A percentile compares a stretch with the other conserved stretches of the same genome.
These are phyloP conservation scores for Aphanomyces euteiches DNA, from an alignment of 352 stramenopile species.

Conservation along the genomic window DNA sequence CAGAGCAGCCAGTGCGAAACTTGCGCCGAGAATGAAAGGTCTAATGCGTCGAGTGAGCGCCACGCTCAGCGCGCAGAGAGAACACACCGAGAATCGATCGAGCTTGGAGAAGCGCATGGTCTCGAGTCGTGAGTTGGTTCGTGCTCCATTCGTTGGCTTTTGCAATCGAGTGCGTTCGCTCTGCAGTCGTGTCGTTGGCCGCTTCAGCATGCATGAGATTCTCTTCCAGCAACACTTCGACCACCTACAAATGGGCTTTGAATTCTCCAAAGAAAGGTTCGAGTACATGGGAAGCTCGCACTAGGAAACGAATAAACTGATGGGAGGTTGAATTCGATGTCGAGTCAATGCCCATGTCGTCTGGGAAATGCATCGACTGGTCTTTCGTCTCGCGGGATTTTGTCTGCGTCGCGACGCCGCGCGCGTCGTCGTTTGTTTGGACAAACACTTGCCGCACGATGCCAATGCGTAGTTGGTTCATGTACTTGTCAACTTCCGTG, in stretches of 20 bases:
- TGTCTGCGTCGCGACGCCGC: slow-evolving; percentile 48
- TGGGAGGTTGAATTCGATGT: slow-evolving; percentile 27
- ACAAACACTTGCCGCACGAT: slow-evolving; percentile 50
- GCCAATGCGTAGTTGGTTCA: slow-evolving; percentile 49
- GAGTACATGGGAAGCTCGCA: slow-evolving; percentile 45
- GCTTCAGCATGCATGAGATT: slow-evolving; percentile 32
- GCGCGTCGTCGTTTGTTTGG: slow-evolving; percentile 60
- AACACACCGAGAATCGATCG: background rate
- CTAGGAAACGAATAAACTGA: slow-evolving; percentile 61
- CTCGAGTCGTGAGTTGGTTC: no score
- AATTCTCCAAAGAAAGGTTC: background rate
- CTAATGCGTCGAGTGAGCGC: background rate
- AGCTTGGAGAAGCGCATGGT: background rate
- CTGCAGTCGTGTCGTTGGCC: background rate
- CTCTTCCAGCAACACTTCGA: slow-evolving; percentile 52
- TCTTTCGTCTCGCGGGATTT: slow-evolving; percentile 42
- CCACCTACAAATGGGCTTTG: slow-evolving; percentile 31
- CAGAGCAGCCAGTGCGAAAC: slow-evolving; percentile 40
- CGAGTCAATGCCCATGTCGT: slow-evolving; percentile 58
- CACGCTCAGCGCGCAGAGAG: background rate
- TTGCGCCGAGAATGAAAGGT: slow-evolving; percentile 47
- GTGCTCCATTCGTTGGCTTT: no score
- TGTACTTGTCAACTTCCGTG: slow-evolving; percentile 55
- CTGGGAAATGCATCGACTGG: slow-evolving; percentile 66
- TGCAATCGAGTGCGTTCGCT: no score